A percentile compares a stretch with the other conserved stretches of the same genome.
Conservation (phyloP, 768 basidiomycete genomes). For the Tubosaeta brunneosetosa region DNA sequence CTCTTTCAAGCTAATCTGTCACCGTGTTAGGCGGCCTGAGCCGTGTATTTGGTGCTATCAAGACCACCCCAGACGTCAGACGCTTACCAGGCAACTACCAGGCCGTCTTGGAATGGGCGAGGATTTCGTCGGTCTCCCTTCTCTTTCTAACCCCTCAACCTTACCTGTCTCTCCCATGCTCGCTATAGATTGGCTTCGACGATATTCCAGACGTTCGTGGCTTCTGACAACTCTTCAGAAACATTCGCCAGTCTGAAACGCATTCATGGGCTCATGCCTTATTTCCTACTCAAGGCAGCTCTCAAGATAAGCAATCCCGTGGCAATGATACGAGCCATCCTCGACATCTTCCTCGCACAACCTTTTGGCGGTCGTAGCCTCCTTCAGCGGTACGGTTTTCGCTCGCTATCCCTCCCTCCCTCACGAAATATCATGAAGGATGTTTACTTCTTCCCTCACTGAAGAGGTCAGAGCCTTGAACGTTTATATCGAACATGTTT, state of each 20-base stretch:
- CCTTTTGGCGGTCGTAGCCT: slow-evolving; percentile 94
- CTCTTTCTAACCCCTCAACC: not conserved
- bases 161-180: slow-evolving; percentile 5
- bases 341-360: slow-evolving; percentile 94
- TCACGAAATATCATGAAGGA: slow-evolving; percentile 42
- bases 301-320: slow-evolving; percentile 94
- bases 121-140: slow-evolving; percentile 75
- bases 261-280: slow-evolving; percentile 95
- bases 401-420: not conserved
- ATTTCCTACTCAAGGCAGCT: slow-evolving; percentile 91
- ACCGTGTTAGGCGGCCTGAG: slow-evolving; percentile 71
- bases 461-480: slow-evolving; percentile 85
- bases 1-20: slow-evolving; percentile 4
- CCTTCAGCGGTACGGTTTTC: slow-evolving; percentile 65
- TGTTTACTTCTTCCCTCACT: slow-evolving; percentile 90
- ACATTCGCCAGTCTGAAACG: slow-evolving; percentile 85
- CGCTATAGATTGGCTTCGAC: slow-evolving; percentile 81
- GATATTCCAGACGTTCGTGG: slow-evolving; percentile 91
- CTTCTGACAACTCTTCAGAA: slow-evolving; percentile 88
- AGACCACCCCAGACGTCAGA: slow-evolving; percentile 68
- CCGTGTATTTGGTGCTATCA: slow-evolving; percentile 84
- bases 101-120: slow-evolving; percentile 93
- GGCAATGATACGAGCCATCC: slow-evolving; percentile 85
- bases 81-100: slow-evolving; percentile 80
- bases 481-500: slow-evolving; percentile 84